phyloP scores from a whole-genome alignment of 1,139 yeast species.

The Hanseniaspora sp. region DNA sequence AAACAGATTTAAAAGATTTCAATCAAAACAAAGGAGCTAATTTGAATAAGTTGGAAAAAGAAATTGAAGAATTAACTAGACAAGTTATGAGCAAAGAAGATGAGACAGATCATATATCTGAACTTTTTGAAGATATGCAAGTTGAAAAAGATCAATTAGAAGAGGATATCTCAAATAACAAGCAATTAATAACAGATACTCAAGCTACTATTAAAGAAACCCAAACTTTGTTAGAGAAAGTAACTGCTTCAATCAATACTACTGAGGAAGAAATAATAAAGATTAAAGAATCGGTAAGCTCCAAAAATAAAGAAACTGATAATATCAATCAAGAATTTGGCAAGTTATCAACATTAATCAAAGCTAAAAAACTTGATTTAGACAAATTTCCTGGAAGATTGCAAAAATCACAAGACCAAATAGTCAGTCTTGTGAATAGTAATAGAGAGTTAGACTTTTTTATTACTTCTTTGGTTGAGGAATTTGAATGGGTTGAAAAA shows the following conservation, averaged over 20 bases:
- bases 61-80: conserved; percentile 36
- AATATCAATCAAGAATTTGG: conserved; percentile 48
- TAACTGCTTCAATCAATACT: conserved; percentile 11
- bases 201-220: conserved; percentile 35
- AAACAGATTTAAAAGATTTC: conserved; percentile 74
- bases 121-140: conserved; percentile 51
- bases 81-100: conserved; percentile 36
- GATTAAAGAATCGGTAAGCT: conserved; percentile 23
- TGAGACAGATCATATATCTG: conserved; percentile 39
- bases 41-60: conserved; percentile 53
- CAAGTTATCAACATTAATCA: conserved; percentile 53
- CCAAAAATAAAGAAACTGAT: conserved; percentile 19
- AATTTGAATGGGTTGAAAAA: conserved; percentile 1
- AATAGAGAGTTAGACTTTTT: neutral
- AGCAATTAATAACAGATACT: conserved; percentile 35
- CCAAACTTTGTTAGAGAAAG: conserved; percentile 16
- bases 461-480: neutral
- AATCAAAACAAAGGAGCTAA: conserved; percentile 70
- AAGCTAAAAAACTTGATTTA: conserved; percentile 41
- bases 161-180: conserved; percentile 42
- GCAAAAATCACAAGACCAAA: conserved; percentile 41
- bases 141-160: conserved; percentile 61
- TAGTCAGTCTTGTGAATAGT: neutral
- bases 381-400: conserved; percentile 37
- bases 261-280: conserved; percentile 21